Evolutionary conservation across 1,139 yeast species (phyloP).

Genomic region (Entelexis paramagnoliae): DNA sequence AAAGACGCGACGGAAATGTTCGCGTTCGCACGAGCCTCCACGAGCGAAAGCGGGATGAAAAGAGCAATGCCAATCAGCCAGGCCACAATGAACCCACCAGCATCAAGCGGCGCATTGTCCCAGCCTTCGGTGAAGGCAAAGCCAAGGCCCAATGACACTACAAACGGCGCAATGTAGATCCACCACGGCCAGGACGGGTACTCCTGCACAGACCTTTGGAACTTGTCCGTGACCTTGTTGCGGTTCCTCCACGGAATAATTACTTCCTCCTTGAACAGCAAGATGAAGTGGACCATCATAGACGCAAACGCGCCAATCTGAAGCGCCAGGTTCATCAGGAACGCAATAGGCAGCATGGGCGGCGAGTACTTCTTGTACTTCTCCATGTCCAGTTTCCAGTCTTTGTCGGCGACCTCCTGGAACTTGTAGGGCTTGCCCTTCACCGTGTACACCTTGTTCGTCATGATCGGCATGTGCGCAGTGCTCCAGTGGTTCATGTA

Average conservation of each 20-base stretch:
- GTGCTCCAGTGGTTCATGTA: constrained; percentile 19
- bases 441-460: constrained; percentile 18
- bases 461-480: constrained; percentile 20
- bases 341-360: constrained; percentile 19
- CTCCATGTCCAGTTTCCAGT: constrained; percentile 15
- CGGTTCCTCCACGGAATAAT: constrained; percentile 16
- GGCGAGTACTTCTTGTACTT: constrained; percentile 20
- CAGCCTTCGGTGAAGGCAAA: constrained; percentile 20
- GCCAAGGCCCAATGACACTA: constrained; percentile 16
- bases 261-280: constrained; percentile 18
- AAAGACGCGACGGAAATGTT: constrained; percentile 11
- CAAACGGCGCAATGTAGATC: constrained; percentile 6
- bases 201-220: constrained; percentile 7
- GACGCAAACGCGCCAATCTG: constrained; percentile 16
- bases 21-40: constrained; percentile 20
- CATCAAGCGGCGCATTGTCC: constrained; percentile 16
- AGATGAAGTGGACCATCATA: constrained; percentile 13
- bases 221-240: constrained; percentile 8
- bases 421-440: constrained; percentile 13
- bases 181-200: constrained; percentile 13
- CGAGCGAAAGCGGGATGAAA: constrained; percentile 16
- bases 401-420: constrained; percentile 14
- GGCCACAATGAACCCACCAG: constrained; percentile 18
- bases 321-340: constrained; percentile 15
- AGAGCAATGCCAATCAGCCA: constrained; percentile 12